A percentile compares a stretch with the other conserved stretches of the same genome.
Conservation (phyloP, 306 rosid genomes). For the Cucurbita maxima region DNA sequence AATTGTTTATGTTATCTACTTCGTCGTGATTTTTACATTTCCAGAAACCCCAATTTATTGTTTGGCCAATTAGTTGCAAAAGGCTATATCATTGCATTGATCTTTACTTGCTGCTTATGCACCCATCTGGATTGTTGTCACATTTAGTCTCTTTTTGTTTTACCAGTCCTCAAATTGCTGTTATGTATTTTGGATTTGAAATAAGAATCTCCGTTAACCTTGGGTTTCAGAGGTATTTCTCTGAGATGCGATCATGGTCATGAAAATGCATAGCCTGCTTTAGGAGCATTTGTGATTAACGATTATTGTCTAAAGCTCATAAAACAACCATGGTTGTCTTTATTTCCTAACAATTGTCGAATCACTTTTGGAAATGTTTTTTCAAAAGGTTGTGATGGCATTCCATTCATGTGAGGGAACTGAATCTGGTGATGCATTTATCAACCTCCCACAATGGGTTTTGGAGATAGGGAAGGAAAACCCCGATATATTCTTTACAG, state of each 20-base stretch:
- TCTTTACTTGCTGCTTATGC: background rate
- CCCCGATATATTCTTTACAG: conserved; percentile 85
- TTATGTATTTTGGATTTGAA: background rate
- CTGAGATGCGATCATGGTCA: background rate
- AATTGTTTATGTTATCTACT: background rate
- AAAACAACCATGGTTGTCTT: background rate
- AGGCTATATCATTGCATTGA: background rate
- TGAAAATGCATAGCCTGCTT: background rate
- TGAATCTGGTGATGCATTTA: conserved; percentile 45
- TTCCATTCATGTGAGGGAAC: conserved; percentile 75
- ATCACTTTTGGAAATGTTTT: conserved; percentile 13
- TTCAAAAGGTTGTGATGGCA: conserved; percentile 79
- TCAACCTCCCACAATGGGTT: conserved; percentile 89
- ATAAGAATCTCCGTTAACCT: background rate
- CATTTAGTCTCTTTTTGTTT: background rate
- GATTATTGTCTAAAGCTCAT: background rate
- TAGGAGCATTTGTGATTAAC: background rate
- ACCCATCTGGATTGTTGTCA: background rate
- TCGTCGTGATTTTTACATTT: background rate
- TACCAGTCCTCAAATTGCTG: background rate
- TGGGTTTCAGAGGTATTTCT: background rate
- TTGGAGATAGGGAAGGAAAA: conserved; percentile 78
- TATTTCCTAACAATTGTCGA: background rate
- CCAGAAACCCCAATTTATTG: background rate
- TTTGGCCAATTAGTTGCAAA: background rate